These are phyloP conservation scores for Solanum sejunctum DNA, from an alignment of 257 asterid species.

Conservation along the genomic window DNA sequence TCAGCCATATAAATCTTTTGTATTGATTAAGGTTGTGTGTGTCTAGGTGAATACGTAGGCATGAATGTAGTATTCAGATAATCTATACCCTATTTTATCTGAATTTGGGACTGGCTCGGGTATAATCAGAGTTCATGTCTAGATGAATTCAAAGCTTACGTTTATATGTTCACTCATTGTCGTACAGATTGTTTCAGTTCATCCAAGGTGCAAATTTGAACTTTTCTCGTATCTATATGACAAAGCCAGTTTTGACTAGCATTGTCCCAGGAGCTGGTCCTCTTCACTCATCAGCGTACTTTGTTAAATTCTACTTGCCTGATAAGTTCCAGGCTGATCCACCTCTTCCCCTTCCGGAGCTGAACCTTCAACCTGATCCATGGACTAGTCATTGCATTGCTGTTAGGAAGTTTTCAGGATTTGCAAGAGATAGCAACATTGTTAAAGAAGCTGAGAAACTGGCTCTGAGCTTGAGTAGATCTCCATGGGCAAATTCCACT, in stretches of 20 bases:
- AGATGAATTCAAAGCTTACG: not conserved
- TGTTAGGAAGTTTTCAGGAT: slow-evolving; percentile 65
- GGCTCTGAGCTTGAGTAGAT: slow-evolving; percentile 51
- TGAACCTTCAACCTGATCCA: slow-evolving; percentile 47
- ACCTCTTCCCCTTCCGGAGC: slow-evolving; percentile 69
- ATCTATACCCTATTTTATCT: not conserved
- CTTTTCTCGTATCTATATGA: slow-evolving; percentile 51
- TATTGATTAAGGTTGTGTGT: not conserved
- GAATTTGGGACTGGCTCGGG: not conserved
- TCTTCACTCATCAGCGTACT: slow-evolving; percentile 67
- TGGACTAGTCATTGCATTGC: slow-evolving; percentile 63
- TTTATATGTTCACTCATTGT: not conserved
- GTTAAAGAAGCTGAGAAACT: slow-evolving; percentile 75
- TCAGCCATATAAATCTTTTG: not conserved
- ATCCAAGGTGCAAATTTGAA: slow-evolving; percentile 82
- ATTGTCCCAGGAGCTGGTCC: slow-evolving; percentile 80
- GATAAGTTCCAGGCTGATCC: slow-evolving; percentile 45
- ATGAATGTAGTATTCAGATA: not conserved
- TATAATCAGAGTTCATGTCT: not conserved
- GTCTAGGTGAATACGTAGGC: not conserved
- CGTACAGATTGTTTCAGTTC: slow-evolving; percentile 55
- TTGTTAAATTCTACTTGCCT: slow-evolving; percentile 46
- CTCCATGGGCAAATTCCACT: slow-evolving; percentile 59
- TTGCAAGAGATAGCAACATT: slow-evolving; percentile 62
- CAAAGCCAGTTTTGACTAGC: slow-evolving; percentile 71